Percentiles rank a stretch among this genome's conserved stretches.
phyloP scores from a whole-genome alignment of 2,329 filamentous ascomycete species.

The Fusarium sp. region DNA sequence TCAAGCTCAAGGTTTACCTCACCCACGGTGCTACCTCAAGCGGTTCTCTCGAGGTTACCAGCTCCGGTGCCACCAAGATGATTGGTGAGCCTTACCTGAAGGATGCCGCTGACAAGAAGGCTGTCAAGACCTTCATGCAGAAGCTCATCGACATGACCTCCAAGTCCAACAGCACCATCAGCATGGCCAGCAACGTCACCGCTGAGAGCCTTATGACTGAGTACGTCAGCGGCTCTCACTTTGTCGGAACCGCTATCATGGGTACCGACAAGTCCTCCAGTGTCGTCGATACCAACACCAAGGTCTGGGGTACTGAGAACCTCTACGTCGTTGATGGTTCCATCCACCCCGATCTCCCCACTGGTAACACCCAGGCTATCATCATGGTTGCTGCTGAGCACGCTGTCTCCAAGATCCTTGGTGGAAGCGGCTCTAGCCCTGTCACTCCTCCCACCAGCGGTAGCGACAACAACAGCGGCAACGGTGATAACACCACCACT shows the following conservation, averaged over 20 bases:
- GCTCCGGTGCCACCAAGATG: slow-evolving; percentile 56
- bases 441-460: slow-evolving; percentile 6
- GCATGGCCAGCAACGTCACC: slow-evolving; percentile 58
- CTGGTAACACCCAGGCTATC: slow-evolving; percentile 74
- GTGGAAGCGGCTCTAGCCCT: slow-evolving; percentile 14
- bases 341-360: slow-evolving; percentile 76
- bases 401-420: slow-evolving; percentile 55
- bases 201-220: slow-evolving; percentile 68
- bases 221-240: slow-evolving; percentile 62
- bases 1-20: slow-evolving; percentile 63
- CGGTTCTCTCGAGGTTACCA: slow-evolving; percentile 57
- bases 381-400: slow-evolving; percentile 74
- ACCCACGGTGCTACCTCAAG: slow-evolving; percentile 62
- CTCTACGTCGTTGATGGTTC: slow-evolving; percentile 75
- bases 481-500: neutral
- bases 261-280: slow-evolving; percentile 63
- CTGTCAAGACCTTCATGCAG: slow-evolving; percentile 62
- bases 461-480: neutral
- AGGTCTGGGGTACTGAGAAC: slow-evolving; percentile 76
- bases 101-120: slow-evolving; percentile 52
- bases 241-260: slow-evolving; percentile 71
- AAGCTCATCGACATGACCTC: slow-evolving; percentile 74
- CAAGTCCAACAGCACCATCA: slow-evolving; percentile 67
- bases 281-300: slow-evolving; percentile 72
- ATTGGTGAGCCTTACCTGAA: slow-evolving; percentile 52